Percentiles rank a stretch among this genome's conserved stretches.
These are phyloP conservation scores for Pisolithus albus DNA, from an alignment of 768 basidiomycete species.

Conservation along the genomic window DNA sequence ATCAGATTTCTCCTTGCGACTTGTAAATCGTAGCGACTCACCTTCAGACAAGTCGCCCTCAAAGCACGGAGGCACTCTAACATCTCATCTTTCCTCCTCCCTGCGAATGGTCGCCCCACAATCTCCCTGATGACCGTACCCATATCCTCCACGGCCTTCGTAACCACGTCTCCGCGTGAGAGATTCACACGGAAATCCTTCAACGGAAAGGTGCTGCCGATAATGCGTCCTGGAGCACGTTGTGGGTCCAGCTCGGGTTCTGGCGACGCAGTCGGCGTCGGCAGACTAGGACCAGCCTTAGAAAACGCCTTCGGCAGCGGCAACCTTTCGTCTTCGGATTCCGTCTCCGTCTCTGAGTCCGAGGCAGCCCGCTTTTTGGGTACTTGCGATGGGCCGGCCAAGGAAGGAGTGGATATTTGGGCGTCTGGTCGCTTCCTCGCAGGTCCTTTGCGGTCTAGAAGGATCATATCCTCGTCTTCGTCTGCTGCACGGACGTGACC, in stretches of 20 bases:
- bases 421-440: conserved; percentile 13
- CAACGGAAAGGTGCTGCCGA: conserved; percentile 68
- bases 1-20: not conserved
- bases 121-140: conserved; percentile 65
- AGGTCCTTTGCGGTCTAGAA: conserved; percentile 37
- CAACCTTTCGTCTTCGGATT: conserved; percentile 26
- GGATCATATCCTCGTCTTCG: conserved; percentile 53
- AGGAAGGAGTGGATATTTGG: conserved; percentile 4
- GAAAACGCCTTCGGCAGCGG: conserved; percentile 9
- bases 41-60: conserved; percentile 60
- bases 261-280: conserved; percentile 49
- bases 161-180: conserved; percentile 68
- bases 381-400: conserved; percentile 1
- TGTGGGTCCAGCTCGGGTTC: conserved; percentile 42
- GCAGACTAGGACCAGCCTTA: conserved; percentile 26
- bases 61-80: conserved; percentile 64
- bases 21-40: conserved; percentile 23
- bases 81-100: conserved; percentile 59
- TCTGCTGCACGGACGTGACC: conserved; percentile 56
- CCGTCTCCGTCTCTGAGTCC: conserved; percentile 48
- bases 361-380: conserved; percentile 12
- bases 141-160: conserved; percentile 80
- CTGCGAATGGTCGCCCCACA: conserved; percentile 63
- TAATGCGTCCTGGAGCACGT: conserved; percentile 63
- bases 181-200: conserved; percentile 71